Percentiles rank a stretch among this genome's conserved stretches.
Evolutionary conservation across 192 early-diverging fungal species (phyloP).

Genomic region (Podila horticola): DNA sequence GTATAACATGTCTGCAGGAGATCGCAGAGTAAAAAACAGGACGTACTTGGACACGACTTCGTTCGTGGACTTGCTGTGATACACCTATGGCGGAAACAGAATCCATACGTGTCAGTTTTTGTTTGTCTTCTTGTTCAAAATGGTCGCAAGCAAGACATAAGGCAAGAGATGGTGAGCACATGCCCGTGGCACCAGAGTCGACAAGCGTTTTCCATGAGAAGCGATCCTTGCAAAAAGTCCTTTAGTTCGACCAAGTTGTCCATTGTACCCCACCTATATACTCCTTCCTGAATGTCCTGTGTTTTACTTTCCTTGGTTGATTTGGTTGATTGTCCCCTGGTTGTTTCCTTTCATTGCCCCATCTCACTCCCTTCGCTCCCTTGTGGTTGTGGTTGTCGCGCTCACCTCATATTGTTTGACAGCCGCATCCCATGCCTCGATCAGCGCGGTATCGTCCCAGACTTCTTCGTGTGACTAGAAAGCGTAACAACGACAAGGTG

Average conservation of each 20-base stretch:
- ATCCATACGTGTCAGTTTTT: conserved; percentile 18
- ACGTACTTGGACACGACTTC: conserved; percentile 18
- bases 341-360: too few relatives aligned
- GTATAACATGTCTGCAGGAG: background rate
- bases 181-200: too few relatives aligned
- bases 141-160: background rate
- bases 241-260: too few relatives aligned
- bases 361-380: too few relatives aligned
- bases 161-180: too few relatives aligned
- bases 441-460: conserved; percentile 72
- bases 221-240: too few relatives aligned
- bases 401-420: conserved; percentile 65
- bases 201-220: too few relatives aligned
- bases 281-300: too few relatives aligned
- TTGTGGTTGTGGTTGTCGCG: too few relatives aligned
- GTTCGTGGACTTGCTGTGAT: conserved; percentile 15
- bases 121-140: background rate
- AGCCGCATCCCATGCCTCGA: conserved; percentile 71
- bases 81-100: conserved; percentile 20
- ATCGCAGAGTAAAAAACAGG: background rate
- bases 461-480: conserved; percentile 49
- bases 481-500: background rate
- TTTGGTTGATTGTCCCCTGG: too few relatives aligned
- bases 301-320: too few relatives aligned
- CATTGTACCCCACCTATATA: too few relatives aligned